These are phyloP conservation scores for Didymella exigua DNA, from an alignment of 2,329 filamentous ascomycete genomes.

Conservation along the genomic window DNA sequence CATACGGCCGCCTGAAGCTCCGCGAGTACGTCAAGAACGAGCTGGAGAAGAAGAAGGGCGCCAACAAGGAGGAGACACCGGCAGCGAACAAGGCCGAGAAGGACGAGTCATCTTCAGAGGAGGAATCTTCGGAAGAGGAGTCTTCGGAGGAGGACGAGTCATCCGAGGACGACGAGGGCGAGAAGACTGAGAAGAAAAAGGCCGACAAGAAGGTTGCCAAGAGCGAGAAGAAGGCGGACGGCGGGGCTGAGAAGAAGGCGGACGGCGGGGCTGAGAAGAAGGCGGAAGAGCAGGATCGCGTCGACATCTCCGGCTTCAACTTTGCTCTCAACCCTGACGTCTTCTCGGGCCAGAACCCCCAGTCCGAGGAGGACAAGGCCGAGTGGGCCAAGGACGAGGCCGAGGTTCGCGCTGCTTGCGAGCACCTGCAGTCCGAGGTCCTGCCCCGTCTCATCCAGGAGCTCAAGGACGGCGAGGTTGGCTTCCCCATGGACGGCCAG, in stretches of 20 bases:
- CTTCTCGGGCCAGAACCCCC: slow-evolving; percentile 88
- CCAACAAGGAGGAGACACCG: slow-evolving; percentile 45
- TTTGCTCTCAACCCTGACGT: slow-evolving; percentile 94
- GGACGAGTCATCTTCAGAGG: slow-evolving; percentile 36
- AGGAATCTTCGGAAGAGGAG: slow-evolving; percentile 26
- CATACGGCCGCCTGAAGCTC: slow-evolving; percentile 83
- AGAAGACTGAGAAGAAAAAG: slow-evolving; percentile 47
- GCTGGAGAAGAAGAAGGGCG: slow-evolving; percentile 55
- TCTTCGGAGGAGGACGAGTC: slow-evolving; percentile 35
- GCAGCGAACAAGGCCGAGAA: slow-evolving; percentile 49
- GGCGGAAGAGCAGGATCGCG: slow-evolving; percentile 64
- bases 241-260: slow-evolving; percentile 26
- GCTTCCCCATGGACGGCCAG: slow-evolving; percentile 98
- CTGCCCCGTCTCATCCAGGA: slow-evolving; percentile 88
- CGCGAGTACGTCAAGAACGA: slow-evolving; percentile 85
- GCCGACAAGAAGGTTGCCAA: slow-evolving; percentile 27
- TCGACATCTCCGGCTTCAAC: slow-evolving; percentile 85
- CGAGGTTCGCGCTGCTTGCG: slow-evolving; percentile 83
- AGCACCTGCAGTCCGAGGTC: slow-evolving; percentile 74
- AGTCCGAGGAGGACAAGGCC: slow-evolving; percentile 87
- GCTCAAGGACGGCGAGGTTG: slow-evolving; percentile 87
- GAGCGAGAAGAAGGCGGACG: slow-evolving; percentile 24
- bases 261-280: slow-evolving; percentile 25
- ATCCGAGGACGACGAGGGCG: slow-evolving; percentile 59
- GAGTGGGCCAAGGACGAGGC: slow-evolving; percentile 83